Evolutionary conservation across 1,284 basidiomycete genomes (phyloP), one percentile per base, ranked within the genome.

Genomic region (Apiotrichum brassicae): DNA sequence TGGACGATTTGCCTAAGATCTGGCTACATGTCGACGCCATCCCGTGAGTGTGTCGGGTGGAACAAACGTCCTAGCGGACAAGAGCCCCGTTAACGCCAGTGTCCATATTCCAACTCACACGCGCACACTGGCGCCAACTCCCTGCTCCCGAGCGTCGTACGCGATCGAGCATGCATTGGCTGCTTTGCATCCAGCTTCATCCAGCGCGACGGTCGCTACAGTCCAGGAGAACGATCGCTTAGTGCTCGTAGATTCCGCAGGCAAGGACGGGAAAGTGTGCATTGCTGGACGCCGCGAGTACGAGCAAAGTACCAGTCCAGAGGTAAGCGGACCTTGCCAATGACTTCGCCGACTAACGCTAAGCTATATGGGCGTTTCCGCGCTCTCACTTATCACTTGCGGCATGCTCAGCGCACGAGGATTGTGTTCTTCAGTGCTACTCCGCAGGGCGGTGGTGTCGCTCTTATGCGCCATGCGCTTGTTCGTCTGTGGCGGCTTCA

Each of bases 361-460:
- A 26, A 64, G 65, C 57, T 66, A 14, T 64, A 60, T 59, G 47
- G 48, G 14, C 49, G 60, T 7, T 69, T 90, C 49, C 79, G 75
- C 70, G 86, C 86, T 62, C 81, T 89, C 42, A 83, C 85, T 4
- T 82, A 86, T 52, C 87, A 88, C 64, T 78, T 91, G 28, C 28
- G 28, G 28, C 28, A 30, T 14, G 14, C 38, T 82, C 82, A 49
- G 82, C 85, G 68, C 86, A 85, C 73, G 84, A 87, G 87, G 72
- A 85, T 91, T 53, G 83, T 83, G 30, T 91, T 91, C 79, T 90
- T 91, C 74, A 87, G 85, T 25, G 89, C 87, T 13, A 91, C 88
- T 7, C 88, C 88, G 7, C 88, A 91, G 75, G 88, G 87, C 82
- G 87, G 87, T 68, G 88, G 88, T 70, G 88, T 92, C 55, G 88